These are phyloP conservation scores for Fraxinus cuspidata DNA, from an alignment of 257 asterid genomes.

Conservation along the genomic window DNA sequence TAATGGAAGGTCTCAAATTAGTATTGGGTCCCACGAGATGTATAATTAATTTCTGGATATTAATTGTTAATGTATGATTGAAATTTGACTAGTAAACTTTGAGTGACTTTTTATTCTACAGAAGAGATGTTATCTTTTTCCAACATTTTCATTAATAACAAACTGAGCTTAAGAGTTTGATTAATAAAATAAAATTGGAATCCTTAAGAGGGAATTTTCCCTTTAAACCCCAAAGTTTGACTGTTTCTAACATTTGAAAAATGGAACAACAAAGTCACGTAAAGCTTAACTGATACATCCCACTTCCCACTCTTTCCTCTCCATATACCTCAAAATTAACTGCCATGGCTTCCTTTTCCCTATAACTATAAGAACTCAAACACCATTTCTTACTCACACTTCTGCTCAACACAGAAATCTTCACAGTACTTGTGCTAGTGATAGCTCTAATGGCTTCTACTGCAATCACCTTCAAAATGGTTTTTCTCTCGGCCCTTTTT, in stretches of 20 bases:
- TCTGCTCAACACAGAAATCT: neutral
- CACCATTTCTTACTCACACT: neutral
- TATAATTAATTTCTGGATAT: no score
- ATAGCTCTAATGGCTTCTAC: constrained; percentile 38
- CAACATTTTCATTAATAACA: no score
- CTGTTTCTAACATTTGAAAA: constrained; percentile 12
- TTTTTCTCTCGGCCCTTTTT: constrained; percentile 31
- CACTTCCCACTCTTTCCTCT: constrained; percentile 33
- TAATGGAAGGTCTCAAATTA: no score
- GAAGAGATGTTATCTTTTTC: no score
- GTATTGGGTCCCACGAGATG: no score
- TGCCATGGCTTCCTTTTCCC: neutral
- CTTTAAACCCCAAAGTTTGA: constrained; percentile 12
- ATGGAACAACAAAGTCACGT: constrained; percentile 18
- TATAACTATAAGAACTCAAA: neutral
- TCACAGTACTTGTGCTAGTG: neutral
- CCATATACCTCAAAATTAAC: constrained; percentile 3
- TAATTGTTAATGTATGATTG: no score
- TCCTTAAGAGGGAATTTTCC: no score
- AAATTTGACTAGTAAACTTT: no score
- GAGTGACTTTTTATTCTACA: no score
- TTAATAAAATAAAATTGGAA: no score
- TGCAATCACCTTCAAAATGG: neutral
- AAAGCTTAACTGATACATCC: constrained; percentile 31
- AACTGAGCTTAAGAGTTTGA: no score